Evolutionary conservation across 306 rosid species (phyloP).

Genomic region (Cucurbita ficifolia): DNA sequence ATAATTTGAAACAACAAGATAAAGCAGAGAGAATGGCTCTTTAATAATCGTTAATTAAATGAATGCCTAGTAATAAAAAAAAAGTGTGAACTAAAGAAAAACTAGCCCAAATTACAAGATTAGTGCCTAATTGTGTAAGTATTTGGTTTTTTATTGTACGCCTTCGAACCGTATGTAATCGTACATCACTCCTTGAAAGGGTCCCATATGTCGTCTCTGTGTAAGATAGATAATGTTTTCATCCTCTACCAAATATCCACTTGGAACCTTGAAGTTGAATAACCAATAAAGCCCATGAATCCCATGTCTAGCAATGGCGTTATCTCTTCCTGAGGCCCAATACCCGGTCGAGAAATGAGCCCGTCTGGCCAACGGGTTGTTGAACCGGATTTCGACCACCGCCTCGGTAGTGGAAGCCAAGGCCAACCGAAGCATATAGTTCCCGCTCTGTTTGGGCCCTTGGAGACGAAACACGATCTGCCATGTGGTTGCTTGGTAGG

Average conservation of each 20-base stretch:
- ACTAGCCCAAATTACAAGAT: background rate
- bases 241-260: background rate
- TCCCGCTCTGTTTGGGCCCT: conserved; percentile 1
- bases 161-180: background rate
- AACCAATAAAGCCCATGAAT: background rate
- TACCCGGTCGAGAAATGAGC: background rate
- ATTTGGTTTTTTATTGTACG: background rate
- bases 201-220: background rate
- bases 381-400: background rate
- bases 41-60: no score
- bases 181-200: background rate
- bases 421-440: conserved; percentile 45
- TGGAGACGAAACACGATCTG: conserved; percentile 27
- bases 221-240: background rate
- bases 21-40: background rate
- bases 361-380: background rate
- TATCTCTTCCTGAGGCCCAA: background rate
- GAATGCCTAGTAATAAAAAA: no score
- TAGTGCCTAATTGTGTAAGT: background rate
- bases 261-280: background rate
- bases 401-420: conserved; percentile 26
- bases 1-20: background rate
- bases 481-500: conserved; percentile 37
- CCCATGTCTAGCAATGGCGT: conserved; percentile 1
- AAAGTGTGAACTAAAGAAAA: background rate